Evolutionary conservation across 148 eudicot genomes (phyloP).

Genomic region (Vaccinium vitisidaea): DNA sequence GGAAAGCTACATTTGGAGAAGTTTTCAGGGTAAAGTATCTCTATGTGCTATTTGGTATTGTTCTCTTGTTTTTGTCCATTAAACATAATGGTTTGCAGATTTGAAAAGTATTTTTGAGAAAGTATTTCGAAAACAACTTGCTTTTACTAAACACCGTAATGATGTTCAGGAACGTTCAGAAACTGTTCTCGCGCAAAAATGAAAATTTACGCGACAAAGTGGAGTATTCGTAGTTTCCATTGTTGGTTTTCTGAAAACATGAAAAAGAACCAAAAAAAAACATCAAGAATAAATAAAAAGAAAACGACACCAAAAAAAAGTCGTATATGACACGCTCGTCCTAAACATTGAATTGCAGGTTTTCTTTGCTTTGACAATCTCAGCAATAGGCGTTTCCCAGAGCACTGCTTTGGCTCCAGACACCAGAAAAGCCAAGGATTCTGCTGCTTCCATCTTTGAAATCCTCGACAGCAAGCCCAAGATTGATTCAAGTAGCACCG

Average conservation of each 20-base stretch:
- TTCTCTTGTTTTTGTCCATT: background rate
- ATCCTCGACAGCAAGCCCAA: slow-evolving; percentile 64
- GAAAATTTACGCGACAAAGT: background rate
- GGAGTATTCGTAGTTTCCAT: background rate
- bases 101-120: background rate
- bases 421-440: slow-evolving; percentile 56
- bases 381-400: slow-evolving; percentile 71
- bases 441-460: slow-evolving; percentile 72
- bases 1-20: slow-evolving; percentile 56
- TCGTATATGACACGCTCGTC: background rate
- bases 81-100: background rate
- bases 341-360: slow-evolving; percentile 41
- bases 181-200: background rate
- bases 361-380: slow-evolving; percentile 66
- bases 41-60: background rate
- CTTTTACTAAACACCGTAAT: background rate
- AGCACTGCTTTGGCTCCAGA: slow-evolving; percentile 61
- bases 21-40: slow-evolving; percentile 56
- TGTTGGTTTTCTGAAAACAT: background rate
- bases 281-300: background rate
- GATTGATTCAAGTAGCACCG: slow-evolving; percentile 64
- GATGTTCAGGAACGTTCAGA: background rate
- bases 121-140: background rate
- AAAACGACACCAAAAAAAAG: background rate
- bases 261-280: background rate